Conservation (phyloP, 2,329 filamentous ascomycete genomes). For the Tolypocladium tundrense region DNA sequence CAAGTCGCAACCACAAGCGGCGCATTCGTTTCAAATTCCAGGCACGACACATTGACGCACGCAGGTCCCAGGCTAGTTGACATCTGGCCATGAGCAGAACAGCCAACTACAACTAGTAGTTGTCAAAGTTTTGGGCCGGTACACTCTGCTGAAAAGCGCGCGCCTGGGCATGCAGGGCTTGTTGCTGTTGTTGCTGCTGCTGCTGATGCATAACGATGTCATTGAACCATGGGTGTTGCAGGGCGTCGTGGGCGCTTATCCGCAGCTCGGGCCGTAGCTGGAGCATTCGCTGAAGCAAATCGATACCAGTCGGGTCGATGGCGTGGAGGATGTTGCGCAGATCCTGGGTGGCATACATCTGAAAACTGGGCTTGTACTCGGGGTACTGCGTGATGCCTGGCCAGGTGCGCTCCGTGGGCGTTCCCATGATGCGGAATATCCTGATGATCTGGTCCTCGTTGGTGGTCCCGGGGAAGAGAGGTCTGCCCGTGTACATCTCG, state of each 20-base stretch:
- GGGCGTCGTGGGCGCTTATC: slow-evolving; percentile 75
- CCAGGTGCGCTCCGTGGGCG: slow-evolving; percentile 90
- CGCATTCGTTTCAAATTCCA: neutral
- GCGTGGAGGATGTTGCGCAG: slow-evolving; percentile 78
- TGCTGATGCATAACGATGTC: slow-evolving; percentile 54
- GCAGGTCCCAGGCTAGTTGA: neutral
- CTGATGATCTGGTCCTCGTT: slow-evolving; percentile 96
- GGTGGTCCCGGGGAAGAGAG: slow-evolving; percentile 91
- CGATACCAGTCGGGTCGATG: slow-evolving; percentile 78
- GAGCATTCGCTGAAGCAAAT: slow-evolving; percentile 81
- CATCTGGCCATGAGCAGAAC: neutral
- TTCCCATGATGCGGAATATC: slow-evolving; percentile 98
- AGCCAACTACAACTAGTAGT: slow-evolving; percentile 16
- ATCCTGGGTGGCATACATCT: slow-evolving; percentile 89
- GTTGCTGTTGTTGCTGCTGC: slow-evolving; percentile 24
- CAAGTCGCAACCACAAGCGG: neutral
- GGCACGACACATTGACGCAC: neutral
- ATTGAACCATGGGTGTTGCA: slow-evolving; percentile 87
- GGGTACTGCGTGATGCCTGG: slow-evolving; percentile 89
- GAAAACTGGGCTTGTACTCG: slow-evolving; percentile 96
- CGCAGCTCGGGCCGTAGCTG: slow-evolving; percentile 87
- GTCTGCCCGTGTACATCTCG: slow-evolving; percentile 95
- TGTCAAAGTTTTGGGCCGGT: slow-evolving; percentile 26
- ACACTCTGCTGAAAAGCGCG: slow-evolving; percentile 28
- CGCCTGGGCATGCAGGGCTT: slow-evolving; percentile 31